Evolutionary conservation across 371 early-diverging fungal species (phyloP).

Genomic region (Haplosporangium sp.): DNA sequence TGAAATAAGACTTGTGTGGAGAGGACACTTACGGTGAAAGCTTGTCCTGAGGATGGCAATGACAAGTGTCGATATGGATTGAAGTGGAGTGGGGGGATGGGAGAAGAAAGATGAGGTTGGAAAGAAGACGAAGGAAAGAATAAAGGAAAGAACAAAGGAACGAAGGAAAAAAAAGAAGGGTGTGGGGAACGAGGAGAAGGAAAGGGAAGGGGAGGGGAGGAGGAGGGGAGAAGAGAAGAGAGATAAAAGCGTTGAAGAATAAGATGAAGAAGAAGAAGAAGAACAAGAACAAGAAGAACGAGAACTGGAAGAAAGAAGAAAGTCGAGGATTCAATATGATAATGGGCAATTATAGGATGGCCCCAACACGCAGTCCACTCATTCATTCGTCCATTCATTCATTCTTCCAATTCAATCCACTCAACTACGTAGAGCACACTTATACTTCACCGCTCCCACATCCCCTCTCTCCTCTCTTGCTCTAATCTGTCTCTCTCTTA

Average conservation of each 20-base stretch:
- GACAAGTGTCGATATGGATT: neutral
- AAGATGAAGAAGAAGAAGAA: neutral
- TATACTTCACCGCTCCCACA: too few relatives aligned
- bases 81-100: neutral
- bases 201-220: neutral
- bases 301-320: neutral
- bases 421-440: too few relatives aligned
- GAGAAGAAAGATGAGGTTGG: neutral
- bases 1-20: neutral
- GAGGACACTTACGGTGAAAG: too few relatives aligned
- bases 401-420: too few relatives aligned
- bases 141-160: constrained; percentile 5
- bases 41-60: neutral
- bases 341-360: neutral
- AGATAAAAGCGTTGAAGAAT: neutral
- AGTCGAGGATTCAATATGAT: neutral
- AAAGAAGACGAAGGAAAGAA: constrained; percentile 2
- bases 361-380: too few relatives aligned
- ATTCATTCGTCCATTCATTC: too few relatives aligned
- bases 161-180: neutral
- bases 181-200: neutral
- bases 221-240: neutral
- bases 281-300: neutral
- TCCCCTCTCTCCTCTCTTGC: too few relatives aligned
- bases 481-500: too few relatives aligned